Percentiles rank a stretch among this genome's conserved stretches.
Conservation (phyloP, 768 basidiomycete genomes). For the Rhodotorula babjevae region DNA sequence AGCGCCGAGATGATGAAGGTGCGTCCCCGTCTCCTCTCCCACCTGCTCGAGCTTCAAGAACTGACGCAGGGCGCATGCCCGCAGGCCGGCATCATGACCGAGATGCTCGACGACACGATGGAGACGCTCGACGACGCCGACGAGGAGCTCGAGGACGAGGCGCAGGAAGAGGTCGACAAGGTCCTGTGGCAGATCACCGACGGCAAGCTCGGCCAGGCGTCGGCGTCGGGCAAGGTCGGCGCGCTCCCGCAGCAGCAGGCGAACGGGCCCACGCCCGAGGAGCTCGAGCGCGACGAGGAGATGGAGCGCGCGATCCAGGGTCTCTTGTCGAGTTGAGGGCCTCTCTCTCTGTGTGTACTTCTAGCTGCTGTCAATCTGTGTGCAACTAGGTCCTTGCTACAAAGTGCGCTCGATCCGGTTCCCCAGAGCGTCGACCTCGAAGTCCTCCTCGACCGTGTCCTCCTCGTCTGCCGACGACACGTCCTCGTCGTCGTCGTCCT, state of each 20-base stretch:
- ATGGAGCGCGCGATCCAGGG: conserved; percentile 39
- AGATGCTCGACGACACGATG: conserved; percentile 92
- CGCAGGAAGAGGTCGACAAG: conserved; percentile 94
- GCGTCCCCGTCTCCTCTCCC: conserved; percentile 23
- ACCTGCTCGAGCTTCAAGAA: too few relatives aligned
- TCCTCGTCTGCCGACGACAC: conserved; percentile 10
- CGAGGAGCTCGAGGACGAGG: conserved; percentile 91
- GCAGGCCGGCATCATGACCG: conserved; percentile 84
- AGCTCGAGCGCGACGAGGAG: conserved; percentile 35
- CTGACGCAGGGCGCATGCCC: conserved; percentile 48
- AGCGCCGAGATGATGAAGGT: conserved; percentile 98
- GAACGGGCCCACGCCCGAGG: conserved; percentile 32
- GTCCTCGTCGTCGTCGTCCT: background rate
- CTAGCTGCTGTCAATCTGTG: background rate
- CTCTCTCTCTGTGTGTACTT: background rate
- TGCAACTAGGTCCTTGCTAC: background rate
- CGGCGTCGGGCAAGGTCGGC: conserved; percentile 28
- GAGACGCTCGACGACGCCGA: conserved; percentile 59
- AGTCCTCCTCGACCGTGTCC: conserved; percentile 21
- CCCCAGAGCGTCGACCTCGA: conserved; percentile 31
- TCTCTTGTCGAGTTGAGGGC: conserved; percentile 13
- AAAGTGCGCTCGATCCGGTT: conserved; percentile 24
- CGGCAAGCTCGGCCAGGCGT: conserved; percentile 48
- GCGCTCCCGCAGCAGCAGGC: conserved; percentile 31
- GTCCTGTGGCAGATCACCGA: conserved; percentile 91